phyloP scores from a whole-genome alignment of 139 green algal species.

The Tetraselmis chui region DNA sequence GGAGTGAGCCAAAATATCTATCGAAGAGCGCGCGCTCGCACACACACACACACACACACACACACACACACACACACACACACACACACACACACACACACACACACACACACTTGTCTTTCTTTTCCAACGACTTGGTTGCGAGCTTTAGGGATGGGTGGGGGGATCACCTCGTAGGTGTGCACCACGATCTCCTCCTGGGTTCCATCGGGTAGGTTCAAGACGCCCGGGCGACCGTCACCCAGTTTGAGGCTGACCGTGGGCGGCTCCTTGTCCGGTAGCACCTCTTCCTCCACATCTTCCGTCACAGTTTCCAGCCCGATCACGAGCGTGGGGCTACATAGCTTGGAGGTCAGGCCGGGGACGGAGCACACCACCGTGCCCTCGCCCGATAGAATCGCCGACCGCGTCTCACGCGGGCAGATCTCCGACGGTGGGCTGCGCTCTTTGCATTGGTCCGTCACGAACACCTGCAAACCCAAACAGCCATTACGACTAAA shows the following conservation, averaged over 20 bases:
- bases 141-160: too few relatives aligned
- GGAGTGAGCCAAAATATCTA: too few relatives aligned
- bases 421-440: background rate
- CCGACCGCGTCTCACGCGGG: background rate
- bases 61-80: too few relatives aligned
- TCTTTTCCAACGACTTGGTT: too few relatives aligned
- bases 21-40: too few relatives aligned
- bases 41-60: too few relatives aligned
- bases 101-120: too few relatives aligned
- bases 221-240: background rate
- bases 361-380: background rate
- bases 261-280: background rate
- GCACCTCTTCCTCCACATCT: background rate
- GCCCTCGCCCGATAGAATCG: background rate
- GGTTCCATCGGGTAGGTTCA: background rate
- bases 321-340: background rate
- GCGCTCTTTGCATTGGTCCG: background rate
- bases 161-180: background rate
- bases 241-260: background rate
- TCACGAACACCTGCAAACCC: too few relatives aligned
- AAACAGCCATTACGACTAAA: too few relatives aligned
- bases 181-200: background rate
- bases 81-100: too few relatives aligned
- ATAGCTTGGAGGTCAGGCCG: background rate
- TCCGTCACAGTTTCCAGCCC: background rate